Conservation (phyloP, 2,329 filamentous ascomycete species). For the Fusarium coffeatum region DNA sequence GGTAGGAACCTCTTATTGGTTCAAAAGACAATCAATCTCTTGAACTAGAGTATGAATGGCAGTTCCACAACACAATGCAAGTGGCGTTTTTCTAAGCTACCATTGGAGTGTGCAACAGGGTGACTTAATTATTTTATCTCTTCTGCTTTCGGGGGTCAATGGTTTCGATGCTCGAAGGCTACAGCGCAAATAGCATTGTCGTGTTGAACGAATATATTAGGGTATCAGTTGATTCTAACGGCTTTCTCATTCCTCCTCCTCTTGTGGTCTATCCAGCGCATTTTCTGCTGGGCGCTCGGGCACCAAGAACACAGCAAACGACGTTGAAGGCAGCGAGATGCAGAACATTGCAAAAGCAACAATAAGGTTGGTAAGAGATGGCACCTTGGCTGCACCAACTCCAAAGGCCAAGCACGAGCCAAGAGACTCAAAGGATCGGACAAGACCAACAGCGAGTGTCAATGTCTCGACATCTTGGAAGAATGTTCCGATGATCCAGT, state of each 20-base stretch:
- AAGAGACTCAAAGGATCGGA: constrained; percentile 62
- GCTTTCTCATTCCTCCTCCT: neutral
- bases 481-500: constrained; percentile 63
- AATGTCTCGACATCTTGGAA: constrained; percentile 63
- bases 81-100: constrained; percentile 5
- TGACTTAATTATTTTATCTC: neutral
- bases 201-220: neutral
- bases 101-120: neutral
- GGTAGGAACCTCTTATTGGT: neutral
- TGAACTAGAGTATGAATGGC: too few species aligned
- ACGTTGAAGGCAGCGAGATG: constrained; percentile 54
- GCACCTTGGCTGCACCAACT: constrained; percentile 58
- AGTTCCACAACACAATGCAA: constrained; percentile 9
- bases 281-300: constrained; percentile 47
- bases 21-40: too few species aligned
- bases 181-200: neutral
- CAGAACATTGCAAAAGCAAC: constrained; percentile 62
- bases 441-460: constrained; percentile 60
- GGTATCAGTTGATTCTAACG: neutral
- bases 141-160: neutral
- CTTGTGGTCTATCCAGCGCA: constrained; percentile 10
- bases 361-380: constrained; percentile 61
- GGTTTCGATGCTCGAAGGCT: neutral
- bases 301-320: constrained; percentile 52
- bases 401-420: constrained; percentile 61